Evolutionary conservation across 2,329 filamentous ascomycete species (phyloP), one percentile per base, ranked within the genome.

Genomic region (Colletotrichum sp.): DNA sequence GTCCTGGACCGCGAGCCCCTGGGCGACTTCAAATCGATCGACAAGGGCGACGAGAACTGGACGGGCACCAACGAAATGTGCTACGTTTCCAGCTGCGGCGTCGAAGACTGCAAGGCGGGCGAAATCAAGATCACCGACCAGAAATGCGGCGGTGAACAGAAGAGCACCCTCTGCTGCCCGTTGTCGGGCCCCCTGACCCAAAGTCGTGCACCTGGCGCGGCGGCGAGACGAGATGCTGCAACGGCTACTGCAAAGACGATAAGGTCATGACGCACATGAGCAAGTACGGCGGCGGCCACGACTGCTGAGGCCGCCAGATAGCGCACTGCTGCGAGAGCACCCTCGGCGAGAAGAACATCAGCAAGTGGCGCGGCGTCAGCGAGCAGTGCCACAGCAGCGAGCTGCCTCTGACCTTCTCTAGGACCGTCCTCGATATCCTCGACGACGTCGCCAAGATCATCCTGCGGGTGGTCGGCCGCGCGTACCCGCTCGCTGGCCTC

Each of bases 191-290:
- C 26, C 84, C 83, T 2, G 78, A 83, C 57, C 78, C 80, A 2
- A 76, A 80, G 4, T 75, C 81, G 15, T 86, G 84, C 60, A 76
- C 68, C 36, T 86, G 82, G 84, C 80, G 82, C 70, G 84, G 83
- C 5, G 77, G 69, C 6, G 76, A 73, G 36, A 75, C 76, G 9
- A 28, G 4, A 13, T 78, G 44, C n/a, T 84, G 82, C 78, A 84
- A 84, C 62, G 80, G 83, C 36, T 80, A 81, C 67, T 85, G 83
- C 63, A 80, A 85, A 55, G 79, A 80, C 59, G 81, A 79, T 60
- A 82, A 86, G 77, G 82, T 84, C 44, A 75, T 81, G 36, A 72
- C 84, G 39, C 77, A 82, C 55, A 79, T 78, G 26, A 82, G 80
- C 68, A 77, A 77, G n/a, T 83, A 79, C 69, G 80, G 81, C 59